Evolutionary conservation across 305 asterid species (phyloP), one percentile per base, ranked within the genome.

Genomic region (Stenogyne calaminthoides): DNA sequence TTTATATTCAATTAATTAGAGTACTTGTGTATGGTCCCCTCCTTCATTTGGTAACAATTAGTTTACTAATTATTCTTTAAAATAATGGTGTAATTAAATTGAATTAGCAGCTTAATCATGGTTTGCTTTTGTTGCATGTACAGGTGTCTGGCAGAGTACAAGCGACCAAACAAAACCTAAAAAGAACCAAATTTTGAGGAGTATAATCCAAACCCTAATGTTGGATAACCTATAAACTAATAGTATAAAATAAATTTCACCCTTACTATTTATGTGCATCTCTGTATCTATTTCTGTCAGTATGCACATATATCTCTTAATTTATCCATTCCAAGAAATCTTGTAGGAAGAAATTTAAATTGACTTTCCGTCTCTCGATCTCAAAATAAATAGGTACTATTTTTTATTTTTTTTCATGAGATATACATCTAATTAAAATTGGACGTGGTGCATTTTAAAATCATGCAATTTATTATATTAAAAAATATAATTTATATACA

Each of bases 111-210:
- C 27, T 64, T 34, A 46, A 12, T 81, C 34, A 54, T 68, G 78
- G 78, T 39, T 63, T 52, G 56, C 40, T 57, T n/a, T 57, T 16
- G 60, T 51, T 46, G 63, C 70, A 76, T 46, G 63, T 67, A 76
- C 71, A 73, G 73, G 44, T 76, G 67, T 56, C 77, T 42, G 76
- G 78, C 64, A 74, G 82, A 54, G 80, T 72, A 74, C 58, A 44
- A 75, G 82, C 79, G 76, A 83, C 87, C 87, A 80, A 83, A 83
- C 84, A 44, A 76, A 74, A 74, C 82, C 82, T 77, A 71, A 73
- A 80, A 83, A 71, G 76, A 64, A 78, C 78, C 81, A 59, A 72
- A 77, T 19, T 77, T 77, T 49, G 55, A 54, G 77, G 76, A 36
- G 47, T 36, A 12, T 54, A 63, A 60, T 81, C 74, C 59, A 63